These are phyloP conservation scores for Lycium barbarum DNA, from an alignment of 257 asterid species.

Conservation along the genomic window DNA sequence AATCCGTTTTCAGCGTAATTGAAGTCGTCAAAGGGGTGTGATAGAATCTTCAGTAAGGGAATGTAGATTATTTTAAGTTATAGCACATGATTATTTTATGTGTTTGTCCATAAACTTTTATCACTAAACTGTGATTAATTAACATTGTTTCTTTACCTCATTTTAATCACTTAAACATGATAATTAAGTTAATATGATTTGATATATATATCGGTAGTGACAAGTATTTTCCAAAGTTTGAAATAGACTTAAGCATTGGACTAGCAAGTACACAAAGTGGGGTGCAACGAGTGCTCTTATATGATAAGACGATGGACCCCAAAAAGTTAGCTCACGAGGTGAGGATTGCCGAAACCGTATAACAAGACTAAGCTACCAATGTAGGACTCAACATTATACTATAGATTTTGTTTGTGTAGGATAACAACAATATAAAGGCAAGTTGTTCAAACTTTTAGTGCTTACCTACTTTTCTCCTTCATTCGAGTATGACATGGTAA, in stretches of 20 bases:
- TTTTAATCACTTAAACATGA: neutral
- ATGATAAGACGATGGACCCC: too few species aligned
- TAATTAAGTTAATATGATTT: neutral
- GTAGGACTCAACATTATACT: neutral
- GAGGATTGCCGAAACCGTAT: too few species aligned
- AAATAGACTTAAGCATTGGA: neutral
- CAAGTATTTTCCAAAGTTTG: neutral
- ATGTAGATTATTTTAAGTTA: too few species aligned
- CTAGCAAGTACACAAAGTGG: neutral
- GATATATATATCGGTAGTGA: neutral
- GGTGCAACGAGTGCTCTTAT: neutral
- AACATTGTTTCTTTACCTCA: neutral
- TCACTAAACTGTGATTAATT: too few species aligned
- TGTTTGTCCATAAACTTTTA: too few species aligned
- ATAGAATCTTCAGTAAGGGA: too few species aligned
- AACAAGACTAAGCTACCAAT: too few species aligned
- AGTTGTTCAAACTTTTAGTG: neutral
- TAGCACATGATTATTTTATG: too few species aligned
- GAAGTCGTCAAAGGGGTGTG: too few species aligned
- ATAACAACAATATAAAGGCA: neutral
- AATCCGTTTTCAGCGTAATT: too few species aligned
- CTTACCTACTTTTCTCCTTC: conserved; percentile 23
- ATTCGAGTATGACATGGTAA: neutral
- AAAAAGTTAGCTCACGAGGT: too few species aligned
- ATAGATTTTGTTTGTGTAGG: neutral